Percentiles rank a stretch among this genome's conserved stretches.
Conservation (phyloP, 1,284 basidiomycete genomes). For the Sutorius eximius region DNA sequence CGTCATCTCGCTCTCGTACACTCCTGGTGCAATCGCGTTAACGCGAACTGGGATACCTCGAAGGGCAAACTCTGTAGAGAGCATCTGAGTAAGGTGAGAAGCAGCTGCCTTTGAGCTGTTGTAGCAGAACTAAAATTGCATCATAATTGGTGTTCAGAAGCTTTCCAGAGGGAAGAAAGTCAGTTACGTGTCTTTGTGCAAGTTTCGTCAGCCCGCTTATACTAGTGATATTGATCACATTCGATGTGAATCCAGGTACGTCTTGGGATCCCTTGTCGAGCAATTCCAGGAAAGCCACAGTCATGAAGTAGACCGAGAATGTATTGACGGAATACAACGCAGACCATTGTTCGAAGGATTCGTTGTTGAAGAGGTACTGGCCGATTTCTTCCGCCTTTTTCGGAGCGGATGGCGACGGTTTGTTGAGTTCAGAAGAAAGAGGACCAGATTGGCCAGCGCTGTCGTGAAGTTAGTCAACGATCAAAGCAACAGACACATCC, state of each 20-base stretch:
- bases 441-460: constrained; percentile 77
- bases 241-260: constrained; percentile 53
- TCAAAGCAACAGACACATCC: constrained; percentile 17
- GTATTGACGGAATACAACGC: constrained; percentile 65
- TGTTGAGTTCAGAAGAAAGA: constrained; percentile 53
- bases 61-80: constrained; percentile 72
- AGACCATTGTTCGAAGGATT: constrained; percentile 62
- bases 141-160: not conserved
- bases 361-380: constrained; percentile 63
- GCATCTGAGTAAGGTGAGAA: constrained; percentile 70
- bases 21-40: constrained; percentile 67
- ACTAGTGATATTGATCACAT: constrained; percentile 74
- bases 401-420: constrained; percentile 54
- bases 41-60: constrained; percentile 69
- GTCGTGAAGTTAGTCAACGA: constrained; percentile 2
- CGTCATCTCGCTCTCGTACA: constrained; percentile 78
- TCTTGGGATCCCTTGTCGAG: constrained; percentile 70
- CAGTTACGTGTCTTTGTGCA: constrained; percentile 66
- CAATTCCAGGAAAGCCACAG: constrained; percentile 72
- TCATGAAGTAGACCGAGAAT: constrained; percentile 71
- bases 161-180: not conserved
- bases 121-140: constrained; percentile 62
- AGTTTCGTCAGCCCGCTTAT: constrained; percentile 69
- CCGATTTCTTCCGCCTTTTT: constrained; percentile 63
- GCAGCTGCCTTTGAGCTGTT: constrained; percentile 78